Evolutionary conservation across 2,329 filamentous ascomycete species (phyloP), one percentile per base, ranked within the genome.

Genomic region (Aspergillus fijiensis): DNA sequence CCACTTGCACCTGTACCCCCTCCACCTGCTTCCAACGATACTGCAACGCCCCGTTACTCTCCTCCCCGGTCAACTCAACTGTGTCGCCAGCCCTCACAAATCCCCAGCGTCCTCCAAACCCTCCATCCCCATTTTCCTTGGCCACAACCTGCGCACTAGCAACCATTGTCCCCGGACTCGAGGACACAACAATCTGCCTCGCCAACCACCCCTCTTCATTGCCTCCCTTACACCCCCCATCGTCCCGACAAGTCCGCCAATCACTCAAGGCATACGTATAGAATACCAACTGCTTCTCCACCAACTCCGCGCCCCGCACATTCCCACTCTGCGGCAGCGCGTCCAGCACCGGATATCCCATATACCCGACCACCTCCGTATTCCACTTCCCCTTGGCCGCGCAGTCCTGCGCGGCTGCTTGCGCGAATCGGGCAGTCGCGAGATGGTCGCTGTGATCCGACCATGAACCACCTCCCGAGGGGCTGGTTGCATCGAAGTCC

Each of bases 371-470:
- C 7, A 63, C 49, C 33, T n/a, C 49, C 12, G 33, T 16, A 6
- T 35, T 35, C 12, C 33, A 16, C 10, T 16, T 16, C 10, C 11
- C 33, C 33, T 29, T 29, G 27, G 33, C 12, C 33, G 33, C 33
- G 33, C 33, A 35, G 33, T 35, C 33, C 33, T 16, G 54, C 4
- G 55, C 56, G 5, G 61, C 55, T 3, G 33, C 45, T 16, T 59
- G 55, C 5, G 52, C 51, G 33, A 59, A 63, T 11, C 53, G 23
- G 4, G 52, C 61, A 2, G 35, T 31, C 9, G 59, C 29, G 27
- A 51, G 49, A 51, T 63, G 61, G 19, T 63, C 61, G 35, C 61
- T 63, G 19, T 63, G 61, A 19, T 63, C 61, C 5, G 53, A 42
- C 23, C 39, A 39, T 4, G 25, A 11, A 5, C 49, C 48, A 19